Percentiles rank a stretch among this genome's conserved stretches.
These are phyloP conservation scores for Monocercomonoides exilis DNA, from an alignment of 78 protist species.

Conservation along the genomic window DNA sequence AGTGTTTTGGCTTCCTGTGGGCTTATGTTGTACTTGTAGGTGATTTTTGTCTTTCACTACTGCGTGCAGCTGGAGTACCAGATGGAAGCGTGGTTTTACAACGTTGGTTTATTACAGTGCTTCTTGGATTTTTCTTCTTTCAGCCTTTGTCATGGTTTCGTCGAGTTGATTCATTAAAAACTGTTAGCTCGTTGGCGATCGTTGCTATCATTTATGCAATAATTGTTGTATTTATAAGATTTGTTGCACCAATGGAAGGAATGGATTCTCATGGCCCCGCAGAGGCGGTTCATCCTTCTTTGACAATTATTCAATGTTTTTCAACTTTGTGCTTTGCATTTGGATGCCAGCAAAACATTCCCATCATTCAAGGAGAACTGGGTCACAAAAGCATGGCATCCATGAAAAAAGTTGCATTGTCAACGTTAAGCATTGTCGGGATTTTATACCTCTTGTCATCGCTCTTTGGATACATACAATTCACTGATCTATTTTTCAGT, in stretches of 20 bases:
- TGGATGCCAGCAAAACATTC: constrained; percentile 9
- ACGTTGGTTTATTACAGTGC: background rate
- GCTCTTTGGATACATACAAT: background rate
- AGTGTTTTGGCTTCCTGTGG: background rate
- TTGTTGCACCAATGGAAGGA: background rate
- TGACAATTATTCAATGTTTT: background rate
- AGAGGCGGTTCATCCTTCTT: background rate
- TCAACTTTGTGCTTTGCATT: background rate
- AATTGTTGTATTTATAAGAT: background rate
- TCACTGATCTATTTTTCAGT: background rate
- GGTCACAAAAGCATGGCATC: background rate
- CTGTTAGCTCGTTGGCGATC: background rate
- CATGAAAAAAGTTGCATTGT: background rate
- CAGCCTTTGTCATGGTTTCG: background rate
- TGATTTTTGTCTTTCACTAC: background rate
- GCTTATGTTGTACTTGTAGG: background rate
- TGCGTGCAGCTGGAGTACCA: background rate
- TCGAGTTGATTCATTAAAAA: background rate
- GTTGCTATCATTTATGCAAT: background rate
- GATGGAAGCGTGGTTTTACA: background rate
- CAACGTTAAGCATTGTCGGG: background rate
- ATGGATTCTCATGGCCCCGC: background rate
- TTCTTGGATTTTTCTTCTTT: background rate
- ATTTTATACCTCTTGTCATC: background rate
- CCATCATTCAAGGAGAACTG: background rate